Base-by-base conservation (phyloP, 2,329 filamentous ascomycete species). In the Lecanosticta acicola region DNA sequence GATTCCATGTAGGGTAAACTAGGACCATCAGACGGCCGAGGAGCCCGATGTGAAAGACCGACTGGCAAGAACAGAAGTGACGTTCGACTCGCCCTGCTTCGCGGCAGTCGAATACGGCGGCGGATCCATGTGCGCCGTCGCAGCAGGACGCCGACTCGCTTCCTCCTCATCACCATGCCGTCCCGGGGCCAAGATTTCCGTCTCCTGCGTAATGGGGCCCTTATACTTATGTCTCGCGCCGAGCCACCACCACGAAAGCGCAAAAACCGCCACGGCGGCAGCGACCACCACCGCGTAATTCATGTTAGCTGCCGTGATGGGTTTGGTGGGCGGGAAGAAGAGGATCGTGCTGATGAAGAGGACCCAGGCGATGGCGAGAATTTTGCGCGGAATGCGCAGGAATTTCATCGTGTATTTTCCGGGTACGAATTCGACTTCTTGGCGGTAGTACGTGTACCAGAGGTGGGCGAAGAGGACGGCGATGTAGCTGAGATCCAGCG, bases 341-440 rank as follows among this genome's bases (percentile, higher is more conserved):
- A 83, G 65, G n/a, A 83, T 72, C 8, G 76, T 68, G 54, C 77
- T 81, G 53, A 83, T 82, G 57, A 83, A 80, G 19, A 73, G 52
- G 3, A 82, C 79, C 80, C 80, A 83, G 3, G 66, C 62, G n/a
- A 80, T 71, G 1, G 79, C 77, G 11, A 80, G 62, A 4, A 49
- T 35, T 20, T 49, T 54, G 17, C 3, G 17, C 11, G 24, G 24
- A 29, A 29, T 29, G 24, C 24, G 24, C 5, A 29, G 24, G 24
- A 29, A 29, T 5, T 11, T 29, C 24, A 29, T 29, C 24, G 24
- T 29, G 24, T 29, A 29, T 11, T 29, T 29, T 29, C 35, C 35
- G 10, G 35, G n/a, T 40, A 76, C 71, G 57, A 80, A 79, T 19
- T 68, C 65, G 34, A 79, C 72, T 33, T 69, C 64, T 38, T 72